phyloP scores from a whole-genome alignment of 148 eudicot genomes.

The Cornus controversa region DNA sequence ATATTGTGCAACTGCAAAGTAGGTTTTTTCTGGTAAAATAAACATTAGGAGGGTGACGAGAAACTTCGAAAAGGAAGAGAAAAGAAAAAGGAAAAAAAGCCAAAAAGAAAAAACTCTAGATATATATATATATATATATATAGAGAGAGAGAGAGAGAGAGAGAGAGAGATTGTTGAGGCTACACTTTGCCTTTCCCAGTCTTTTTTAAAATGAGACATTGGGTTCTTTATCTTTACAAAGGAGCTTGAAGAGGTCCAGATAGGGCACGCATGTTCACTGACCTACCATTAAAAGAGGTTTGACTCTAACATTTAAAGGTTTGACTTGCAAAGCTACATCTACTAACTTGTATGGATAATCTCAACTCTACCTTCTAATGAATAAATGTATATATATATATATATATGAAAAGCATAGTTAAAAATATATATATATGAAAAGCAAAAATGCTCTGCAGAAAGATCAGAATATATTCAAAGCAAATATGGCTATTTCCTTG shows the following conservation, averaged over 20 bases:
- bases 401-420: too few species aligned
- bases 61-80: background rate
- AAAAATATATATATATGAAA: too few species aligned
- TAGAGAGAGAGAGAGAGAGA: background rate
- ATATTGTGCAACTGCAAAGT: too few species aligned
- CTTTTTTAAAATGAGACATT: slow-evolving; percentile 5
- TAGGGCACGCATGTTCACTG: background rate
- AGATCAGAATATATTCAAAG: too few species aligned
- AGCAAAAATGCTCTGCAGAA: too few species aligned
- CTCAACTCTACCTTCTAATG: too few species aligned
- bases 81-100: background rate
- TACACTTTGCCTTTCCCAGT: slow-evolving; percentile 4
- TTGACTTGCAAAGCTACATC: slow-evolving; percentile 12
- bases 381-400: too few species aligned
- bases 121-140: too few species aligned
- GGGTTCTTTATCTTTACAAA: background rate
- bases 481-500: too few species aligned
- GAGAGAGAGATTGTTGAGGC: background rate
- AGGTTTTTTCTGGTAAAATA: background rate
- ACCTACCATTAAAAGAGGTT: slow-evolving; percentile 1
- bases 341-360: background rate
- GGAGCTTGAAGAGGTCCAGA: background rate
- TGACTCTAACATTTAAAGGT: background rate
- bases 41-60: background rate
- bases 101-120: slow-evolving; percentile 7